phyloP scores from a whole-genome alignment of 202 grass and related monocot species.

The Panicum virgatum region DNA sequence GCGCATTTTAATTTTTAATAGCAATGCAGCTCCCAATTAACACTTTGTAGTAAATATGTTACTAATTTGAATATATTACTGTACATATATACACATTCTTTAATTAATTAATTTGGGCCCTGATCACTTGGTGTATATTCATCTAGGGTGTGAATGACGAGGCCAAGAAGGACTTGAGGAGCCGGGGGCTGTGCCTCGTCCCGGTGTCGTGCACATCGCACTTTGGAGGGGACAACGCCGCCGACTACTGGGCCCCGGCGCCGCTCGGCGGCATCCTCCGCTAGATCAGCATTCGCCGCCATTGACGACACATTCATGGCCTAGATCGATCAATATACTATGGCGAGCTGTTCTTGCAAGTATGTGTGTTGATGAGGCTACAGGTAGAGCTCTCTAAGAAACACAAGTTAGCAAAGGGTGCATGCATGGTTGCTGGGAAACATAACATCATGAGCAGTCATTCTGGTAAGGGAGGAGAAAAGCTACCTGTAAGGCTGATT shows the following conservation, averaged over 20 bases:
- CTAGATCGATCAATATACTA: not conserved
- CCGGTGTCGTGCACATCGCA: constrained; percentile 90
- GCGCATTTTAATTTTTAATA: not conserved
- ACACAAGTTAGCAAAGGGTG: not conserved
- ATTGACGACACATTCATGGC: not conserved
- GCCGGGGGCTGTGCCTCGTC: constrained; percentile 85
- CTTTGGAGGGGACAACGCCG: constrained; percentile 65
- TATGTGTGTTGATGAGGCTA: constrained; percentile 24
- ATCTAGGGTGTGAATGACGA: constrained; percentile 50
- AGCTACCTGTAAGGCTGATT: constrained; percentile 63
- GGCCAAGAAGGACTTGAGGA: constrained; percentile 72
- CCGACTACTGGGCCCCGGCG: constrained; percentile 81
- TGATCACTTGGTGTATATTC: not conserved
- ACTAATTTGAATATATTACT: too few species aligned
- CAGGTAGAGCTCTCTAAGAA: constrained; percentile 17
- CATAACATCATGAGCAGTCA: constrained; percentile 99
- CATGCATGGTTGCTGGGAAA: constrained; percentile 34
- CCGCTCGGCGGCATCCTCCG: constrained; percentile 54
- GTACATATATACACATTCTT: too few species aligned
- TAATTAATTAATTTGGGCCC: not conserved
- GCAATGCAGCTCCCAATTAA: not conserved
- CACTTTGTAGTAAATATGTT: not conserved
- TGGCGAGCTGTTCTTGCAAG: constrained; percentile 28
- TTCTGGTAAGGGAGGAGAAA: constrained; percentile 50
- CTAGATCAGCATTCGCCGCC: constrained; percentile 23